A percentile compares a stretch with the other conserved stretches of the same genome.
phyloP scores from a whole-genome alignment of 2,329 filamentous ascomycete species.

The Didymellaceae sp. region DNA sequence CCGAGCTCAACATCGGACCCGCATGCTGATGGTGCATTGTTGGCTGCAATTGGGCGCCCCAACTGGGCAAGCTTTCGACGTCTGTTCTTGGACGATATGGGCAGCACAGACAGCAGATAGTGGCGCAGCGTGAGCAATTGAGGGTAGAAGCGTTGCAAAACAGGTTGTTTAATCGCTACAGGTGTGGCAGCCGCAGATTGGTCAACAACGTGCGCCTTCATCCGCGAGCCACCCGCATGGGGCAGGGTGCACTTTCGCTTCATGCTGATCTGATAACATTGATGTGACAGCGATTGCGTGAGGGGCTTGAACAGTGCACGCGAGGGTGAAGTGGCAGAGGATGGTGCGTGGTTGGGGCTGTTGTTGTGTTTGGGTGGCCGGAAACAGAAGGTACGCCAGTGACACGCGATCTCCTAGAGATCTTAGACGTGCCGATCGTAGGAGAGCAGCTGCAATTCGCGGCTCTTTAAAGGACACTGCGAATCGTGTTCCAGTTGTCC shows the following conservation, averaged over 20 bases:
- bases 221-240: constrained; percentile 28
- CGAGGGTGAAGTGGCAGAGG: constrained; percentile 9
- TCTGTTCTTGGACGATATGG: constrained; percentile 66
- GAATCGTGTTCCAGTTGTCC: not conserved
- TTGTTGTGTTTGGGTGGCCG: constrained; percentile 14
- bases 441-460: not conserved
- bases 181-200: constrained; percentile 45
- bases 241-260: constrained; percentile 39
- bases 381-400: constrained; percentile 10
- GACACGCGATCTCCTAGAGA: not conserved
- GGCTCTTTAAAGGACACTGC: not conserved
- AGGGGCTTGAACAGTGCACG: not conserved
- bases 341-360: constrained; percentile 3
- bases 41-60: constrained; percentile 23
- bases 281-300: constrained; percentile 1
- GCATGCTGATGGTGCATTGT: constrained; percentile 48
- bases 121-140: constrained; percentile 71
- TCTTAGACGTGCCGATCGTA: not conserved
- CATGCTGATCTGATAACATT: constrained; percentile 26
- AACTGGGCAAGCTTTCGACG: constrained; percentile 54
- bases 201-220: constrained; percentile 32
- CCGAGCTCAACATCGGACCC: constrained; percentile 52
- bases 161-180: constrained; percentile 60
- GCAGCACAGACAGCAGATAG: constrained; percentile 71
- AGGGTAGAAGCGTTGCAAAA: constrained; percentile 73